Evolutionary conservation across 139 green algal genomes (phyloP), one percentile per base, ranked within the genome.

Genomic region (Chlorella sp.): DNA sequence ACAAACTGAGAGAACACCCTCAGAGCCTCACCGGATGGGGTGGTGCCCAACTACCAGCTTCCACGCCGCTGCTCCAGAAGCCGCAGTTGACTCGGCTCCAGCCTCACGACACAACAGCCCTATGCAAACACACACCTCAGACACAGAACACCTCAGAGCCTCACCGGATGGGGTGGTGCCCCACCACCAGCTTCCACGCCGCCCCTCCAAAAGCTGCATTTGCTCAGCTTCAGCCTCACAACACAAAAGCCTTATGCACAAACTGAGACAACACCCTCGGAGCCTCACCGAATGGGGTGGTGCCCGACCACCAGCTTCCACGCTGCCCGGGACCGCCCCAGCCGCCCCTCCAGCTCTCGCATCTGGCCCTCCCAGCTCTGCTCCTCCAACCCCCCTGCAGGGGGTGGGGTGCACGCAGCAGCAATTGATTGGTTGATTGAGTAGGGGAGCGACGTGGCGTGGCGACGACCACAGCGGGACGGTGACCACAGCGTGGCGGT

Each of bases 281-380:
- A 64, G 83, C n/a, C 86, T 77, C 36, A 66, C 86, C 77, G 53
- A 66, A 39, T 77, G 36, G 95, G 95, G 87, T 97, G 95, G 89
- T 97, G 95, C 19, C 95, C 95, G 37, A 97, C 92, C 66, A 96
- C 93, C 68, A 97, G 82, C 84, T 95, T 96, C 95, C 94, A 96
- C 1, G 53, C 34, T 12, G 94, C 94, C 14, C 26, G 64, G 22
- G 87, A 94, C 48, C 40, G 28, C 2, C 53, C 40, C 69, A 97
- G 79, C 40, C 73, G 80, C 19, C 34, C 73, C 71, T 93, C 85
- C 60, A 97, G 71, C 89, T 94, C 89, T 76, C 69, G 19, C 30
- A 94, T n/a, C 37, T 94, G 88, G 26, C 69, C 88, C 75, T 91
- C 80, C 48, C 76, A 87, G 64, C 92, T 92, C 82, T 97, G 94